Percentiles rank a stretch among this genome's conserved stretches.
Conservation (phyloP, 2,329 filamentous ascomycete species). For the Cordyceps pruinosa region DNA sequence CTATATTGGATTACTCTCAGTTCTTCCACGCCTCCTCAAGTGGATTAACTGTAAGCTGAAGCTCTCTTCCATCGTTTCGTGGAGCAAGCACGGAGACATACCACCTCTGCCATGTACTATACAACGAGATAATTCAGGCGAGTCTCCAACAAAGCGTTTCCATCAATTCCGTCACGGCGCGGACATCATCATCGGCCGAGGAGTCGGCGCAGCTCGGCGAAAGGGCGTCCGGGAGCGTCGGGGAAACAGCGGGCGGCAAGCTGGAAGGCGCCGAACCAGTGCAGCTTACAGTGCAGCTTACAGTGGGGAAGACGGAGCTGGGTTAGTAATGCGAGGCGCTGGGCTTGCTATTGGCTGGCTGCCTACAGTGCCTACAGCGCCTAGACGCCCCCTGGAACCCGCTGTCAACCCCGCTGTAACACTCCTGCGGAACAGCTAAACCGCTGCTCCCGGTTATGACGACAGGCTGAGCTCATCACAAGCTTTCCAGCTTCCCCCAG, state of each 20-base stretch:
- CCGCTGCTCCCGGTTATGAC: not conserved
- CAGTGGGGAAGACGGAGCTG: not conserved
- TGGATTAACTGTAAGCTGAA: no score
- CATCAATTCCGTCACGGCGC: not conserved
- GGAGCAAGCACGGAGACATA: no score
- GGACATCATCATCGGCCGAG: not conserved
- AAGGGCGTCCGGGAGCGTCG: not conserved
- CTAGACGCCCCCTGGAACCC: no score
- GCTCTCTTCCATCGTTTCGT: no score
- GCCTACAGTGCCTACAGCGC: not conserved
- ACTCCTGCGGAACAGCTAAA: not conserved
- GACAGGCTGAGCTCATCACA: constrained; percentile 12
- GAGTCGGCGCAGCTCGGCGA: constrained; percentile 7
- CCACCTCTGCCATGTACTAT: no score
- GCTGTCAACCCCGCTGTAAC: not conserved
- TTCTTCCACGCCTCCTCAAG: no score
- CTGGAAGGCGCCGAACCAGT: not conserved
- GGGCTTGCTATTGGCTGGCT: not conserved
- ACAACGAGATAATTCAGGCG: no score
- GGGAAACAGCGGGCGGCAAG: not conserved
- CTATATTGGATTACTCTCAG: no score
- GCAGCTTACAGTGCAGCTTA: not conserved
- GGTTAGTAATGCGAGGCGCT: constrained; percentile 6
- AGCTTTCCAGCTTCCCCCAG: not conserved
- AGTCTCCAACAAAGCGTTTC: no score